Percentiles rank a stretch among this genome's conserved stretches.
Evolutionary conservation across 257 asterid species (phyloP).

Genomic region (Cordia subcordata): DNA sequence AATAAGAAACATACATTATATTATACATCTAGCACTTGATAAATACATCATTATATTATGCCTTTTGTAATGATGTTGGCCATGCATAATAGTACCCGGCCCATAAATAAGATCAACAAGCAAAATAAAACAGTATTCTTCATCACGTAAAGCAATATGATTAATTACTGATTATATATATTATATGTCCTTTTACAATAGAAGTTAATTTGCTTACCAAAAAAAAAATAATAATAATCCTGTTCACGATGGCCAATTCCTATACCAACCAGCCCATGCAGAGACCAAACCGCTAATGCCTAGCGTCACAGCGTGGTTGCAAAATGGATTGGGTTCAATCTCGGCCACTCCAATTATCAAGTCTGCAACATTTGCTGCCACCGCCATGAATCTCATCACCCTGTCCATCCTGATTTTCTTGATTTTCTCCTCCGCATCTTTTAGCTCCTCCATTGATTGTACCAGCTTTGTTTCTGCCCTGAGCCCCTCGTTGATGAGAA

Average conservation of each 20-base stretch:
- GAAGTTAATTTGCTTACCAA: no score
- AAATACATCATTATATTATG: no score
- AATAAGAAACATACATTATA: no score
- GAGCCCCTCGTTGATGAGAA: constrained; percentile 57
- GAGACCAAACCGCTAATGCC: constrained; percentile 94
- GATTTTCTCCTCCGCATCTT: constrained; percentile 17
- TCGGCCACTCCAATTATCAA: constrained; percentile 77
- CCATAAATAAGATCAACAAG: no score
- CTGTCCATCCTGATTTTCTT: constrained; percentile 65
- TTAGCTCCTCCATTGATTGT: constrained; percentile 15
- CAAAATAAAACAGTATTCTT: no score
- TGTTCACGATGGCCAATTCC: constrained; percentile 78
- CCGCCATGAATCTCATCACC: constrained; percentile 80
- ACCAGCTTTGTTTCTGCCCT: constrained; percentile 41
- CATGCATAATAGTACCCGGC: no score
- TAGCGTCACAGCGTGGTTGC: constrained; percentile 69
- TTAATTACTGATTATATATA: no score
- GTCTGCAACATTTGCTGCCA: constrained; percentile 90
- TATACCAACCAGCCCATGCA: constrained; percentile 99
- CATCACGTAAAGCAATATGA: no score
- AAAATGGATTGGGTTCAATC: constrained; percentile 89
- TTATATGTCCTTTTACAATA: no score
- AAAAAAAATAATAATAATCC: no score
- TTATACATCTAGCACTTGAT: no score
- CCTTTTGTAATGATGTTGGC: no score